phyloP scores from a whole-genome alignment of 257 asterid species.

The Scutellaria minor region DNA sequence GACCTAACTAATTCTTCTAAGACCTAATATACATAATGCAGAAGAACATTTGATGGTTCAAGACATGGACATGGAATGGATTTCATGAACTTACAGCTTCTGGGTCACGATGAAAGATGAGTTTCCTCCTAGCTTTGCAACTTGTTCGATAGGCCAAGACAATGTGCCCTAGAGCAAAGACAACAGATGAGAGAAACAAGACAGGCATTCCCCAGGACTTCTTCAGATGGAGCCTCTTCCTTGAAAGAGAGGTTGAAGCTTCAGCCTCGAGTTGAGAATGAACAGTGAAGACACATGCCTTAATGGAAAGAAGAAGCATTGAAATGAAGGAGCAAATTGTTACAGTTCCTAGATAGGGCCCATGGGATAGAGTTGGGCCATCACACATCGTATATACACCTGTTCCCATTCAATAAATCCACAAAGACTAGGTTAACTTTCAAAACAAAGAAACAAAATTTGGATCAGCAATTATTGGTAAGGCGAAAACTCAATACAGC shows the following conservation, averaged over 20 bases:
- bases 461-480: background rate
- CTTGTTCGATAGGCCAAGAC: conserved; percentile 91
- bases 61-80: background rate
- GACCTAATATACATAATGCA: background rate
- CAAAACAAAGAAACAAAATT: background rate
- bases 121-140: conserved; percentile 93
- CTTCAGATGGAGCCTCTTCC: conserved; percentile 88
- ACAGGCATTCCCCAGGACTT: conserved; percentile 99
- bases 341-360: conserved; percentile 92
- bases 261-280: conserved; percentile 83
- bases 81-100: conserved; percentile 74
- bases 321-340: conserved; percentile 73
- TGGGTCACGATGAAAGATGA: conserved; percentile 79
- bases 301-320: conserved; percentile 70
- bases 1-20: too few relatives aligned
- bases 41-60: background rate
- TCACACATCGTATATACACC: conserved; percentile 82
- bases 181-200: conserved; percentile 90
- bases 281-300: conserved; percentile 82
- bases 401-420: conserved; percentile 42
- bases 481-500: conserved; percentile 22
- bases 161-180: conserved; percentile 95
- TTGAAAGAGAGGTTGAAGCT: conserved; percentile 70
- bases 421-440: conserved; percentile 30
- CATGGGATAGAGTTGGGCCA: conserved; percentile 78